Base-by-base conservation (phyloP, 257 asterid species). In the Lycium barbarum region DNA sequence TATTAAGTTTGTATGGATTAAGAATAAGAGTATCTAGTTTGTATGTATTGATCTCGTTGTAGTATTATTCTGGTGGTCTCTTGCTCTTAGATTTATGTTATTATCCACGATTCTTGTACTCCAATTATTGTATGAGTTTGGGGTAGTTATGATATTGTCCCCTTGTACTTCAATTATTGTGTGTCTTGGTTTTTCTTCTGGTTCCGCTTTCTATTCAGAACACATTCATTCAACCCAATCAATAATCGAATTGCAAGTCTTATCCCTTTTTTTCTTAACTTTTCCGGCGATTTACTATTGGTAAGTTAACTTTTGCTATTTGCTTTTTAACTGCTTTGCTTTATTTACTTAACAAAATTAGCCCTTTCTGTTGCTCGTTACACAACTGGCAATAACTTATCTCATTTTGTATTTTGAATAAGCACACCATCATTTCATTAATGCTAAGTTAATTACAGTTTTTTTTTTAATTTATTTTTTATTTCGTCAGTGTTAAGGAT, bases 221-320 rank as follows among this genome's bases (percentile, higher is more conserved):
- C n/a, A n/a, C n/a, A n/a, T n/a, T n/a, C 10, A 14, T 53, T 78
- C 49, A 78, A 53, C 7, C 82, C 49, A 78, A 78, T 78, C 82
- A 65, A 72, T 72, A 18, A 45, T 72, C 58, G 58, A 72, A n/a
- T 26, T 26, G 33, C 38, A 58, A 72, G 5, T 71, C 20, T 36
- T 15, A 68, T 68, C 76, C 0, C 7, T 7, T 36, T 12, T n/a
- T 36, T 36, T 15, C 51, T 33, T 36, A 7, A 40, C 15, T 70
- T 70, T 70, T 40, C 79, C 79, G 79, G 79, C 79, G 79, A 74
- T 74, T 7, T 53, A 53, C 9, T n/a, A n/a, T n/a, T n/a, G 66
- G 82, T 78, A 8, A 26, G 1, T 57, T 33, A 53, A 78, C 65
- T 8, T 26, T 78, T 51, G 1, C 12, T 51, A n/a, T 3, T 51